Percentiles rank a stretch among this genome's conserved stretches.
phyloP scores from a whole-genome alignment of 2,329 filamentous ascomycete species.

The Phaeosphaeriaceae sp. region DNA sequence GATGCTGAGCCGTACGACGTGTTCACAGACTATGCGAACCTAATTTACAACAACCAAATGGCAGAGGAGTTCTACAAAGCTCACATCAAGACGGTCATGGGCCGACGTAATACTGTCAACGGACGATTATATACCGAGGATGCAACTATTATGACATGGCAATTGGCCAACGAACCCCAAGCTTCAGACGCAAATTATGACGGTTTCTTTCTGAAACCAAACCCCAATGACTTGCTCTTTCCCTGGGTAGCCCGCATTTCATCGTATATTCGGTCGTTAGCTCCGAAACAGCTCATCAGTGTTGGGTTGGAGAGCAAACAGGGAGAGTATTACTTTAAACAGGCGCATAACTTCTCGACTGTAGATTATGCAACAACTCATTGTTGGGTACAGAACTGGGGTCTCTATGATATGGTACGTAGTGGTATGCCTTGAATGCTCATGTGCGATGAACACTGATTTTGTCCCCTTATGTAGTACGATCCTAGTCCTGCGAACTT shows the following conservation, averaged over 20 bases:
- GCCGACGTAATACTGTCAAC: conserved; percentile 46
- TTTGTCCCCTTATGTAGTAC: conserved; percentile 11
- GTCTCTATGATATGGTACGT: conserved; percentile 7
- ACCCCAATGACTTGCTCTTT: conserved; percentile 43
- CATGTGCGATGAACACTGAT: not conserved
- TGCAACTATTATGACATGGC: conserved; percentile 51
- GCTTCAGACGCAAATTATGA: conserved; percentile 28
- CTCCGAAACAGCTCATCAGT: conserved; percentile 48
- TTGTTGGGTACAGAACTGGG: conserved; percentile 52
- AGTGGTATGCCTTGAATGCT: not conserved
- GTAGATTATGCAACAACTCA: conserved; percentile 51
- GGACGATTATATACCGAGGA: conserved; percentile 46
- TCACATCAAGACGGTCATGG: conserved; percentile 47
- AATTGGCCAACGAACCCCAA: conserved; percentile 51
- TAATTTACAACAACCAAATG: conserved; percentile 44
- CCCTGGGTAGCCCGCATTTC: conserved; percentile 48
- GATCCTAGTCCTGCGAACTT: conserved; percentile 41
- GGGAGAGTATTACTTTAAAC: conserved; percentile 49
- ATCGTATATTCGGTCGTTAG: conserved; percentile 43
- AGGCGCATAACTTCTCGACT: conserved; percentile 43
- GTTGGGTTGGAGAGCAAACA: conserved; percentile 50
- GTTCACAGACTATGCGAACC: conserved; percentile 40
- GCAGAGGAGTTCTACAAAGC: conserved; percentile 47
- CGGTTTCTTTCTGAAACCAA: conserved; percentile 29
- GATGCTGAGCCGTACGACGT: conserved; percentile 40